A percentile compares a stretch with the other conserved stretches of the same genome.
phyloP scores from a whole-genome alignment of 2,329 filamentous ascomycete species.

The Trichoderma harzianum region DNA sequence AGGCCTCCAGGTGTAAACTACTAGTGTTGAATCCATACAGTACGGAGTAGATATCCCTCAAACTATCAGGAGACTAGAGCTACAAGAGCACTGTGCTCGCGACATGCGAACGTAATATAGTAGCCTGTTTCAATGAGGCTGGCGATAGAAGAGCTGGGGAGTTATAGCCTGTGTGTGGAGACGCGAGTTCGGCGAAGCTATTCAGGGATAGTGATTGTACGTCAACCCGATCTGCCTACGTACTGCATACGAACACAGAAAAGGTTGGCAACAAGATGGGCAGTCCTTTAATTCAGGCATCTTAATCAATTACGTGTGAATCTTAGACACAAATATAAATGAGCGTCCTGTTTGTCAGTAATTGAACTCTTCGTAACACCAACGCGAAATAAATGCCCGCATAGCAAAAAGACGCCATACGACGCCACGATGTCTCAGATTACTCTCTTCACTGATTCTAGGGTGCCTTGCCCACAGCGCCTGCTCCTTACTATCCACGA shows the following conservation, averaged over 20 bases:
- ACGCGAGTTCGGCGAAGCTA: not conserved
- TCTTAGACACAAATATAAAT: not conserved
- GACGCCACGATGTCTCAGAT: not conserved
- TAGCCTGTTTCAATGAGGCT: not conserved
- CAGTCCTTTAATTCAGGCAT: not conserved
- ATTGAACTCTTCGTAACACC: not conserved
- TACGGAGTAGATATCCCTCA: not conserved
- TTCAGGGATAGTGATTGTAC: constrained; percentile 1
- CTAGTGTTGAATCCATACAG: not conserved
- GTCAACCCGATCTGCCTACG: not conserved
- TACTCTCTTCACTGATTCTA: not conserved
- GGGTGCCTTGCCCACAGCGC: not conserved
- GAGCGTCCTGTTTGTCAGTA: not conserved
- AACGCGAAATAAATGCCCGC: not conserved
- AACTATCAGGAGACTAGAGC: not conserved
- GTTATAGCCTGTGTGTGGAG: not conserved
- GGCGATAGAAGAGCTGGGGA: not conserved
- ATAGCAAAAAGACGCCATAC: not conserved
- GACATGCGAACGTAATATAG: not conserved
- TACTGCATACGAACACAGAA: not conserved
- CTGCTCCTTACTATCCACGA: not conserved
- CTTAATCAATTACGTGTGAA: not conserved
- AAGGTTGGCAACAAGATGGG: not conserved
- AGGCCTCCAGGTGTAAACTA: not conserved
- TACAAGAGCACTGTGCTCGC: not conserved